A percentile compares a stretch with the other conserved stretches of the same genome.
Evolutionary conservation across 2,329 filamentous ascomycete species (phyloP).

Genomic region (Hortaea sp.): DNA sequence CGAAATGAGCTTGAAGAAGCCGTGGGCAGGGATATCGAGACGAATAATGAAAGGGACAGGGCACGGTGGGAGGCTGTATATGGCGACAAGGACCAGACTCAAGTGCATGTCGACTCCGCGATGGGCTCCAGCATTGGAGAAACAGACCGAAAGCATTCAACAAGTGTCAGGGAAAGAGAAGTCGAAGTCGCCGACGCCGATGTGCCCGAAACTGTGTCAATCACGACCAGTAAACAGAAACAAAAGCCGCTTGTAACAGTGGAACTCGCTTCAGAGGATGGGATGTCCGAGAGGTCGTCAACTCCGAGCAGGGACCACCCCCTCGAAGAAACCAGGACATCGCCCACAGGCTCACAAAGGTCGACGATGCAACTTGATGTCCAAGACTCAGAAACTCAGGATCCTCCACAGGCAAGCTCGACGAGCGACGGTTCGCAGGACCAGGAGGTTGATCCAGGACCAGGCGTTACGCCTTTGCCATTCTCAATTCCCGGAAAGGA

Average conservation of each 20-base stretch:
- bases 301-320: neutral
- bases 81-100: conserved; percentile 43
- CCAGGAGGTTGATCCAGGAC: neutral
- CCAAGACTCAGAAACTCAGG: too few species aligned
- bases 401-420: too few species aligned
- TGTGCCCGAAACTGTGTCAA: conserved; percentile 23
- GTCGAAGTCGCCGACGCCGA: conserved; percentile 46
- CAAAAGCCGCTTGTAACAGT: conserved; percentile 34
- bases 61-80: conserved; percentile 70
- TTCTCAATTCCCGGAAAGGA: neutral
- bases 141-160: conserved; percentile 24
- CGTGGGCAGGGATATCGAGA: conserved; percentile 57
- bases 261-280: conserved; percentile 43
- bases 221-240: too few species aligned
- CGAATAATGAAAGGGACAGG: conserved; percentile 51
- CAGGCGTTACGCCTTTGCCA: neutral
- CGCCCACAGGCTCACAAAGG: too few species aligned
- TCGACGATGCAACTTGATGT: too few species aligned
- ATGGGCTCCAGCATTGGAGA: conserved; percentile 31
- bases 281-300: neutral
- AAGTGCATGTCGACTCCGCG: conserved; percentile 41
- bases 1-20: conserved; percentile 58
- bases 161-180: conserved; percentile 23
- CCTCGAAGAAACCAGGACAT: too few species aligned
- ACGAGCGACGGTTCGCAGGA: neutral